phyloP scores from a whole-genome alignment of 2,329 filamentous ascomycete genomes.

The Epichloe hybrida region DNA sequence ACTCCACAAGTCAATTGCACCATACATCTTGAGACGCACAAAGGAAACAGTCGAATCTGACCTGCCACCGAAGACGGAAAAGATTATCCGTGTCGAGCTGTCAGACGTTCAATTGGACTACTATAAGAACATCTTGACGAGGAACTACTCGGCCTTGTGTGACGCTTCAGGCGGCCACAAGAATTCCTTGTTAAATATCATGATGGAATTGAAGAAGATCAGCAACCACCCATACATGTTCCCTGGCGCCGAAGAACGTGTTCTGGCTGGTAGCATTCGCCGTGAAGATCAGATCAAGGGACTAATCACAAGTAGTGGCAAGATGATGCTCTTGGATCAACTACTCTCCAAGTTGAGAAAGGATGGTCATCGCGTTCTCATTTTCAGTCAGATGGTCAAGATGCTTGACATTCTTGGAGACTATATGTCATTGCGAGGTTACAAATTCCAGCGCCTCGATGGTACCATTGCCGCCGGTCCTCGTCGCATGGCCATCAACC shows the following conservation, averaged over 20 bases:
- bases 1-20: slow-evolving; percentile 75
- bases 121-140: slow-evolving; percentile 96
- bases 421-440: slow-evolving; percentile 84
- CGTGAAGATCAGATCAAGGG: slow-evolving; percentile 87
- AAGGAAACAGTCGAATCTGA: slow-evolving; percentile 98
- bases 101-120: slow-evolving; percentile 95
- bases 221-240: slow-evolving; percentile 99
- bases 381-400: slow-evolving; percentile 99
- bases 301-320: slow-evolving; percentile 91
- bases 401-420: slow-evolving; percentile 95
- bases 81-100: slow-evolving; percentile 94
- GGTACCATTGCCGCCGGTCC: slow-evolving; percentile 84
- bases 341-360: slow-evolving; percentile 87
- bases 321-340: slow-evolving; percentile 98
- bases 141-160: slow-evolving; percentile 89
- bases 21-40: slow-evolving; percentile 87
- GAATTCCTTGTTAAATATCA: slow-evolving; percentile 90
- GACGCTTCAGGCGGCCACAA: slow-evolving; percentile 84
- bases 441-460: slow-evolving; percentile 88
- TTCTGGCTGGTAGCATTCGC: slow-evolving; percentile 64
- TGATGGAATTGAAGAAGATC: slow-evolving; percentile 99
- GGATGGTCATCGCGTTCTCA: slow-evolving; percentile 88
- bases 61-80: slow-evolving; percentile 91
- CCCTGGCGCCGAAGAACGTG: slow-evolving; percentile 78
- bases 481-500: slow-evolving; percentile 87